Evolutionary conservation across 1,284 basidiomycete species (phyloP).

Genomic region (Pisolithus thermaeus): DNA sequence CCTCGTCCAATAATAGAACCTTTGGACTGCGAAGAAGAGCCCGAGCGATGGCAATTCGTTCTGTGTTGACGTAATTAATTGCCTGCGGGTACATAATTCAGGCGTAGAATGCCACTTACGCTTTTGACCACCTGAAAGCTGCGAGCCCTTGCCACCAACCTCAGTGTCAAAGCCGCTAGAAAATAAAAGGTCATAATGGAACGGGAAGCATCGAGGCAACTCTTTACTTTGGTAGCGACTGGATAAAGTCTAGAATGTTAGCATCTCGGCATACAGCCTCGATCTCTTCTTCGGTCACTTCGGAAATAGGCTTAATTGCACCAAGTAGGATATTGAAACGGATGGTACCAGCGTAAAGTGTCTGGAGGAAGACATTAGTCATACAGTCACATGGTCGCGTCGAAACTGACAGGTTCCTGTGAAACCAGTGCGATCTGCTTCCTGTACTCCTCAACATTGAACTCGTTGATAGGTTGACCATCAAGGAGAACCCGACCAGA

Average conservation of each 20-base stretch:
- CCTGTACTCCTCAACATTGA: slow-evolving; percentile 82
- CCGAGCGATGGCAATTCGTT: slow-evolving; percentile 96
- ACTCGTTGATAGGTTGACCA: slow-evolving; percentile 69
- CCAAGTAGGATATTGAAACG: slow-evolving; percentile 89
- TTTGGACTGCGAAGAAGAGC: slow-evolving; percentile 94
- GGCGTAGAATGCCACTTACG: slow-evolving; percentile 41
- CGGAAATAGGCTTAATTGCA: slow-evolving; percentile 71
- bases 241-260: slow-evolving; percentile 91
- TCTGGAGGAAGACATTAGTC: slow-evolving; percentile 26
- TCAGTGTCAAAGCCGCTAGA: slow-evolving; percentile 68
- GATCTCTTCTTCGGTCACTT: slow-evolving; percentile 88
- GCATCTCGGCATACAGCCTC: slow-evolving; percentile 81
- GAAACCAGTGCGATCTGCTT: slow-evolving; percentile 86
- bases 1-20: slow-evolving; percentile 86
- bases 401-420: slow-evolving; percentile 64
- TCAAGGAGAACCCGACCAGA: slow-evolving; percentile 75
- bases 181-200: slow-evolving; percentile 8
- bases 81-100: too few species aligned
- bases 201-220: background rate
- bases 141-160: slow-evolving; percentile 90
- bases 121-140: slow-evolving; percentile 92
- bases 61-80: slow-evolving; percentile 27
- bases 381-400: background rate
- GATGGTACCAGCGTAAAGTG: slow-evolving; percentile 83
- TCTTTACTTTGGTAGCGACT: slow-evolving; percentile 75